Base-by-base conservation (phyloP, 2,329 filamentous ascomycete genomes). In the Bipolaris sorokiniana region DNA sequence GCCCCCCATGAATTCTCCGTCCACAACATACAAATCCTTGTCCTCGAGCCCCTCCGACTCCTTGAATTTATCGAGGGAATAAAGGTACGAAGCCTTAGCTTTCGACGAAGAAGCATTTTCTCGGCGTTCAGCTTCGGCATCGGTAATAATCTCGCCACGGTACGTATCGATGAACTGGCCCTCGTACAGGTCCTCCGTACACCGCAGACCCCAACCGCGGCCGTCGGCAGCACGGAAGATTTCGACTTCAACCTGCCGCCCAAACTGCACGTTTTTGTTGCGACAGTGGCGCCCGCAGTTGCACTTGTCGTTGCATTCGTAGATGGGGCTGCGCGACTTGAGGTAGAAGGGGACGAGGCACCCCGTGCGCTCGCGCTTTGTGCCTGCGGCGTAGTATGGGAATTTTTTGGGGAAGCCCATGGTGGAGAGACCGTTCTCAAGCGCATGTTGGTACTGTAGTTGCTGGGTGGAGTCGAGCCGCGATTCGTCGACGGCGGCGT, bases 111-210 rank as follows among this genome's bases (percentile, higher is more conserved):
- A 83, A 0, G 79, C 76, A 1, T 79, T 78, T 6, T 90, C 88
- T 2, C 91, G 86, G 1, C 80, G 78, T 15, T 87, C 82, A 0
- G 91, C 90, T 76, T 93, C 81, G 0, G 68, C 71, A 38, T 79
- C 76, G 0, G 80, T 82, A 47, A 83, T 80, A 18, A 83, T 73
- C 56, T 83, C 81, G 11, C 91, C 91, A 7, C 92, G 82, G 68
- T 95, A 96, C 7, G 84, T 85, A 70, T 94, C 91, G 38, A 96
- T 86, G 66, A 92, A 95, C 63, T 93, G 89, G 2, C 91, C 91
- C 61, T 83, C 81, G 52, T 84, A 83, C 2, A 96, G 84, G 18
- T 86, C 80, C 2, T 88, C 80, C 3, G 83, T 83, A 58, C 87
- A 88, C 7, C 86, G 83, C 0, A 96, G 84, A 31, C 88, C 91